phyloP scores from a whole-genome alignment of 106 monocot genomes.

The Narthecium ossifragum region DNA sequence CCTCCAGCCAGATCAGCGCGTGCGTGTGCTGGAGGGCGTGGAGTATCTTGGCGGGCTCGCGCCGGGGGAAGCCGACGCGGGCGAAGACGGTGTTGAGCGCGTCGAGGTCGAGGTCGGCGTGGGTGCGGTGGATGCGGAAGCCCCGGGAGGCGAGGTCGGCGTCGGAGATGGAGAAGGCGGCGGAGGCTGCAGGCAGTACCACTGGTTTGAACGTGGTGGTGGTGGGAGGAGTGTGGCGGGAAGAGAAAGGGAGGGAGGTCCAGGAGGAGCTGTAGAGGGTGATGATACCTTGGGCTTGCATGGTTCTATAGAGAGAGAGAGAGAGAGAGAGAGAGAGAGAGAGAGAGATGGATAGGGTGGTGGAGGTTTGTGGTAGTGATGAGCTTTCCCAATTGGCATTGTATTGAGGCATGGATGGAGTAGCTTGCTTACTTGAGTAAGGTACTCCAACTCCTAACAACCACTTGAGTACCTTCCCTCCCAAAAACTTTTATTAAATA shows the following conservation, averaged over 20 bases:
- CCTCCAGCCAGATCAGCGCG: slow-evolving; percentile 63
- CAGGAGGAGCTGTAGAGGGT: background rate
- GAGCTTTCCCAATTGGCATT: no score
- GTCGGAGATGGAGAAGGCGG: slow-evolving; percentile 48
- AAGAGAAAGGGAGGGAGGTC: background rate
- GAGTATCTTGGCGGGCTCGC: slow-evolving; percentile 52
- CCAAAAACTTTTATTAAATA: no score
- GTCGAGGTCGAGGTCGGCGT: slow-evolving; percentile 41
- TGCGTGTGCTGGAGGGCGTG: slow-evolving; percentile 59
- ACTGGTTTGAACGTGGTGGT: no score
- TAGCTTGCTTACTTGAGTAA: no score
- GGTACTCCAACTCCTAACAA: no score
- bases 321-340: background rate
- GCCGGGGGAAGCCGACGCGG: slow-evolving; percentile 90
- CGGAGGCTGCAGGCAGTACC: no score
- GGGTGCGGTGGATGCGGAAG: slow-evolving; percentile 51
- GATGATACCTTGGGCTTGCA: background rate
- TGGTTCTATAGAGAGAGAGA: background rate
- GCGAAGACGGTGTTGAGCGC: slow-evolving; percentile 76
- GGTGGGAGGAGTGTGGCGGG: background rate
- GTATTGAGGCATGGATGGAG: no score
- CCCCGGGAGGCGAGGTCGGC: slow-evolving; percentile 69
- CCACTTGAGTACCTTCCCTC: no score
- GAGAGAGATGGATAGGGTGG: background rate
- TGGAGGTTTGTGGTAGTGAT: no score